A percentile compares a stretch with the other conserved stretches of the same genome.
These are phyloP conservation scores for Leccinellum luteum DNA, from an alignment of 768 basidiomycete species.

Conservation along the genomic window DNA sequence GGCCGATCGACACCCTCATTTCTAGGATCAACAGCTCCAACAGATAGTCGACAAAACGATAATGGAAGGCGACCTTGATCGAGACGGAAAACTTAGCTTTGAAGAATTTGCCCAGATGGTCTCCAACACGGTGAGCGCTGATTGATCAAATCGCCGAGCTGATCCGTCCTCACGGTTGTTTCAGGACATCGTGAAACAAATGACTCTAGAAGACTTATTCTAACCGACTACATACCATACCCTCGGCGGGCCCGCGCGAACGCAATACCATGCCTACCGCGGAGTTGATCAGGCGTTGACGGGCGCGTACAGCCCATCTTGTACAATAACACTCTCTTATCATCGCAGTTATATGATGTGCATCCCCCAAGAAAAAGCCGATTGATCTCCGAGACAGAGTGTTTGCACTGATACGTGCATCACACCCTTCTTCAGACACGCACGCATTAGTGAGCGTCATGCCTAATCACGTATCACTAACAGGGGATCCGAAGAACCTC, in stretches of 20 bases:
- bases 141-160: neutral
- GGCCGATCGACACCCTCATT: neutral
- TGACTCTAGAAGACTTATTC: slow-evolving; percentile 95
- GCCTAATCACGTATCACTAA: neutral
- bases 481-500: neutral
- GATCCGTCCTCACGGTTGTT: slow-evolving; percentile 5
- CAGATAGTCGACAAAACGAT: slow-evolving; percentile 99
- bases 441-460: neutral
- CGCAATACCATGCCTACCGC: slow-evolving; percentile 20
- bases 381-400: neutral
- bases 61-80: slow-evolving; percentile 99
- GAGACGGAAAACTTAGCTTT: slow-evolving; percentile 95
- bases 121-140: slow-evolving; percentile 76
- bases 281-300: slow-evolving; percentile 8
- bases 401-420: neutral
- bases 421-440: neutral
- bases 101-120: slow-evolving; percentile 98
- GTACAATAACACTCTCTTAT: slow-evolving; percentile 20
- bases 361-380: neutral
- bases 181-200: slow-evolving; percentile 98
- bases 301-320: slow-evolving; percentile 14
- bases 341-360: slow-evolving; percentile 21
- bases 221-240: slow-evolving; percentile 33
- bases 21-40: slow-evolving; percentile 94
- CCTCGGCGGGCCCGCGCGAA: slow-evolving; percentile 10